Base-by-base conservation (phyloP, 768 basidiomycete species). In the Lentinula detonsa region DNA sequence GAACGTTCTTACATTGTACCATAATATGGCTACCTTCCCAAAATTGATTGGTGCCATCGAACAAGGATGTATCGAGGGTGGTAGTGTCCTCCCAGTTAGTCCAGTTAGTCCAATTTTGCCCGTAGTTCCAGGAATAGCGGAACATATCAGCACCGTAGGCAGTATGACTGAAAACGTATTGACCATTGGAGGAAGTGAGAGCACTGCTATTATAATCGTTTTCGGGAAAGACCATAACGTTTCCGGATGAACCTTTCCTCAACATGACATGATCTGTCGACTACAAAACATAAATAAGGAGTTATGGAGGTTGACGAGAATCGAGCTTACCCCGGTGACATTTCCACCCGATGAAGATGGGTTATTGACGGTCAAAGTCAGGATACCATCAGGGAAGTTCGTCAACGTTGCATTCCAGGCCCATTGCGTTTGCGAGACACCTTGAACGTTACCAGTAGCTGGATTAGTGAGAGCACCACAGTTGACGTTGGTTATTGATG, bases 181-280 rank as follows among this genome's bases (percentile, higher is more conserved):
- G 75, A 59, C 84, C 86, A 61, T 83, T 75, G 9, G 83, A 78
- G 54, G 80, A 75, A n/a, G 78, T 77, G 69, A 91, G 85, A 0
- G 85, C 74, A 57, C 71, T 72, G 18, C 73, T 77, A 70, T 89
- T 86, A 70, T 93, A 95, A 69, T 95, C 93, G 45, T 85, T 82
- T 21, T 82, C 78, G 0, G 92, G 91, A 80, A 90, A 95, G n/a
- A 97, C 86, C 78, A 97, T 87, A n/a, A 88, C 81, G 68, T 97
- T 96, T 66, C 82, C 72, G 3, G 81, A 62, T 13, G 79, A 66
- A 40, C 95, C 95, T 71, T 95, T 95, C 66, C 95, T 85, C 61
- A 96, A 64, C 43, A 96, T 72, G 33, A 96, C 75, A 68, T 87
- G 89, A 71, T 96, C 94, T 39, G 77, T 73, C n/a, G 80, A 73